Percentiles rank a stretch among this genome's conserved stretches.
Evolutionary conservation across 495 filamentous ascomycete species (phyloP).

Genomic region (Pyrenopolyporus hunteri): DNA sequence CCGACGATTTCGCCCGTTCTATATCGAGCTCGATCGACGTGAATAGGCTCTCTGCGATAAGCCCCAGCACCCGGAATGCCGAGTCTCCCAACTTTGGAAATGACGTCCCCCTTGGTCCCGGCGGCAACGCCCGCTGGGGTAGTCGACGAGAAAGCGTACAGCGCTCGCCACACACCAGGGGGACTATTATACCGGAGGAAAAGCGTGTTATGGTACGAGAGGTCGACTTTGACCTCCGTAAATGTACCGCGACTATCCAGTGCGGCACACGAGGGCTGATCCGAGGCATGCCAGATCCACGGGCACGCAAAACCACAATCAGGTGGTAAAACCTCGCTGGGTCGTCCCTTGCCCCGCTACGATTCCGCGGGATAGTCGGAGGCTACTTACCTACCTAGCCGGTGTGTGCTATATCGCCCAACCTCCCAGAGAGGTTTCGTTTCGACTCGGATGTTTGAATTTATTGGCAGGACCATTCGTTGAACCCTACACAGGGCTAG

Average conservation of each 20-base stretch:
- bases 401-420: background rate
- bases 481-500: conserved; percentile 1
- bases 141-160: conserved; percentile 42
- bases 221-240: conserved; percentile 59
- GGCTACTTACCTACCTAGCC: conserved; percentile 8
- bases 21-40: conserved; percentile 40
- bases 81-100: conserved; percentile 44
- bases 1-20: conserved; percentile 41
- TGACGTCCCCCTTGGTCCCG: conserved; percentile 48
- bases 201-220: conserved; percentile 61
- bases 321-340: conserved; percentile 46
- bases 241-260: conserved; percentile 53
- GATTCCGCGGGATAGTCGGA: background rate
- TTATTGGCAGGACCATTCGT: conserved; percentile 31
- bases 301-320: conserved; percentile 52
- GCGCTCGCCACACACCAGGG: conserved; percentile 26
- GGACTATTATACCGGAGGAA: conserved; percentile 50
- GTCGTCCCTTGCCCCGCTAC: background rate
- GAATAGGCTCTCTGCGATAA: conserved; percentile 39
- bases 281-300: conserved; percentile 51
- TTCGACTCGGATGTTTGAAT: conserved; percentile 24
- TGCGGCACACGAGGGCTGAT: conserved; percentile 58
- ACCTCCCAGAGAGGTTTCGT: conserved; percentile 24
- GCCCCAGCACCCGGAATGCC: conserved; percentile 34
- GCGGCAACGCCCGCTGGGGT: conserved; percentile 49